phyloP scores from a whole-genome alignment of 2,329 filamentous ascomycete species.

The Fusarium tricinctum region DNA sequence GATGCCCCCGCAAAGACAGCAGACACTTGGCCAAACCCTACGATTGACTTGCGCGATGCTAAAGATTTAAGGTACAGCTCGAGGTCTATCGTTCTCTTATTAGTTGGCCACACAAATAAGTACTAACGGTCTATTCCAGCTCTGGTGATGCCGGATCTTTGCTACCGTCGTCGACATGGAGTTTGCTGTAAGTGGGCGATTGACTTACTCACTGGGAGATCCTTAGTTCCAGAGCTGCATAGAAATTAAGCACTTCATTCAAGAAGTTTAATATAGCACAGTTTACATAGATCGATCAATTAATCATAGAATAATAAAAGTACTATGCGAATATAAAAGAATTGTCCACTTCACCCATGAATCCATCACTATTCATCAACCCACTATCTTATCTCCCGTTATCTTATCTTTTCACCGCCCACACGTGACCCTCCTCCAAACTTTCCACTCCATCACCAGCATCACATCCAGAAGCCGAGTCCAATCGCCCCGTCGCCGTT shows the following conservation, averaged over 20 bases:
- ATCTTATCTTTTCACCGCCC: slow-evolving; percentile 26
- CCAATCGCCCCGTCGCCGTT: slow-evolving; percentile 2
- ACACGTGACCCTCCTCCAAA: slow-evolving; percentile 47
- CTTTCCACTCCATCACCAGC: slow-evolving; percentile 36
- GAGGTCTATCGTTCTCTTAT: too few relatives aligned
- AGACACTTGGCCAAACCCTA: too few relatives aligned
- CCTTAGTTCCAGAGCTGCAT: too few relatives aligned
- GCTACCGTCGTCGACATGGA: too few relatives aligned
- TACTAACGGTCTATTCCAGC: neutral
- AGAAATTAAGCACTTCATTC: neutral
- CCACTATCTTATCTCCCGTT: slow-evolving; percentile 15
- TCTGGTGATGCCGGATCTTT: neutral
- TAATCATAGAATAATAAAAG: neutral
- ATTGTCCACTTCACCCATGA: neutral
- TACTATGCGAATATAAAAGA: neutral
- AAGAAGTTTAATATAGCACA: neutral
- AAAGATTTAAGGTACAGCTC: too few relatives aligned
- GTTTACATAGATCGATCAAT: neutral
- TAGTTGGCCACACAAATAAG: too few relatives aligned
- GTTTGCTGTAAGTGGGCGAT: too few relatives aligned
- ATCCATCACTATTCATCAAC: neutral
- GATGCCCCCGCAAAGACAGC: neutral
- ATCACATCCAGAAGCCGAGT: slow-evolving; percentile 19
- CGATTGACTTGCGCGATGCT: too few relatives aligned
- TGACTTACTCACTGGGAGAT: too few relatives aligned